phyloP scores from a whole-genome alignment of 208 protist genomes.

The Leishmania tarentolae region DNA sequence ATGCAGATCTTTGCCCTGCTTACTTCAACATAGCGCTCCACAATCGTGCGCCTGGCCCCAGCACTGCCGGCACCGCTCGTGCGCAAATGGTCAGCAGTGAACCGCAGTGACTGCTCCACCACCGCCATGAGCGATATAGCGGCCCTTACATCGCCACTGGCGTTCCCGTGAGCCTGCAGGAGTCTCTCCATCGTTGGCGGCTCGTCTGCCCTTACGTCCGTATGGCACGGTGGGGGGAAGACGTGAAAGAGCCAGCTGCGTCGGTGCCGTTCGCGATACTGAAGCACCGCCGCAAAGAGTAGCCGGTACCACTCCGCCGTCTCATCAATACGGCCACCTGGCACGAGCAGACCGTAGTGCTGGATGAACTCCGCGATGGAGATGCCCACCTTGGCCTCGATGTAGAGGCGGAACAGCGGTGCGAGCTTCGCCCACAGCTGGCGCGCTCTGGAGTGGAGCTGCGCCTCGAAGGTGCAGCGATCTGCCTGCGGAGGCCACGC shows the following conservation, averaged over 20 bases:
- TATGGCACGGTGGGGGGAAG: constrained; percentile 33
- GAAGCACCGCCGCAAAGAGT: constrained; percentile 39
- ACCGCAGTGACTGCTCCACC: constrained; percentile 25
- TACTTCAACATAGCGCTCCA: constrained; percentile 51
- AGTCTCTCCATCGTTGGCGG: constrained; percentile 42
- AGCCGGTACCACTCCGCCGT: constrained; percentile 41
- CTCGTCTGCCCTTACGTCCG: not conserved
- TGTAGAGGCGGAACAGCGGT: constrained; percentile 44
- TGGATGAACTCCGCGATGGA: constrained; percentile 48
- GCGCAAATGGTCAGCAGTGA: constrained; percentile 37
- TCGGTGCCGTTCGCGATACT: constrained; percentile 49
- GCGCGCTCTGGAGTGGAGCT: constrained; percentile 12
- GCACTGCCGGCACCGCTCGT: constrained; percentile 5
- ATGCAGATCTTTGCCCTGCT: constrained; percentile 44
- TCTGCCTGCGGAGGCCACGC: constrained; percentile 26
- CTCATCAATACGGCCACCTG: constrained; percentile 42
- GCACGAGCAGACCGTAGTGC: constrained; percentile 42
- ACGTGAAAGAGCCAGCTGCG: constrained; percentile 53
- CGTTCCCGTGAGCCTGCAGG: constrained; percentile 17
- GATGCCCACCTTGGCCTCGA: constrained; percentile 51
- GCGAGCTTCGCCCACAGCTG: constrained; percentile 33
- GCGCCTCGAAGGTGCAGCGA: constrained; percentile 11
- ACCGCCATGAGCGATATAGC: constrained; percentile 18
- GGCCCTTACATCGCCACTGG: constrained; percentile 1
- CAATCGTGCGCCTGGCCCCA: constrained; percentile 20